phyloP scores from a whole-genome alignment of 148 eudicot species.

The Polygonum maritimum region DNA sequence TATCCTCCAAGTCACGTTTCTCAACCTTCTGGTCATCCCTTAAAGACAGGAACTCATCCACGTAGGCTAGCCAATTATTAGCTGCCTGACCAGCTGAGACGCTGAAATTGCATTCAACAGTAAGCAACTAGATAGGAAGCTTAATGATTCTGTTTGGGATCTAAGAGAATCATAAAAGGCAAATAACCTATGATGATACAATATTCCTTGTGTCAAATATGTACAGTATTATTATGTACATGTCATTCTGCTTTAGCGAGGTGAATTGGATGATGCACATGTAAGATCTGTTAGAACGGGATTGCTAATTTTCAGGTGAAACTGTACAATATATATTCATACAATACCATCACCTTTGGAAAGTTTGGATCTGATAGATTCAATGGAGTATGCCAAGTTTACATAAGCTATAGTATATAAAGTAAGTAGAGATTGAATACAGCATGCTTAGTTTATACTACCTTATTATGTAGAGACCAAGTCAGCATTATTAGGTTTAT shows the following conservation, averaged over 20 bases:
- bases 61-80: slow-evolving; percentile 45
- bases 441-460: too few species aligned
- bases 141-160: background rate
- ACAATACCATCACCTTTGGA: background rate
- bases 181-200: background rate
- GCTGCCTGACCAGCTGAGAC: slow-evolving; percentile 36
- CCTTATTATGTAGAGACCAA: too few species aligned
- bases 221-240: background rate
- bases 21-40: slow-evolving; percentile 23
- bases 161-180: background rate
- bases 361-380: background rate
- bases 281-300: background rate
- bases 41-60: slow-evolving; percentile 44
- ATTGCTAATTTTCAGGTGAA: background rate
- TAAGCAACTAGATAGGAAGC: background rate
- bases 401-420: too few species aligned
- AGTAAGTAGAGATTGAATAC: too few species aligned
- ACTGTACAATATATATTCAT: background rate
- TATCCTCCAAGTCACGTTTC: slow-evolving; percentile 16
- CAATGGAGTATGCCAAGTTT: too few species aligned
- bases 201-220: background rate
- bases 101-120: slow-evolving; percentile 23
- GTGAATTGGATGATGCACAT: background rate
- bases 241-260: background rate
- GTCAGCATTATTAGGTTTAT: too few species aligned